Percentiles rank a stretch among this genome's conserved stretches.
These are phyloP conservation scores for Debaryomycetaceae sp. DNA, from an alignment of 1,139 yeast genomes.

Conservation along the genomic window DNA sequence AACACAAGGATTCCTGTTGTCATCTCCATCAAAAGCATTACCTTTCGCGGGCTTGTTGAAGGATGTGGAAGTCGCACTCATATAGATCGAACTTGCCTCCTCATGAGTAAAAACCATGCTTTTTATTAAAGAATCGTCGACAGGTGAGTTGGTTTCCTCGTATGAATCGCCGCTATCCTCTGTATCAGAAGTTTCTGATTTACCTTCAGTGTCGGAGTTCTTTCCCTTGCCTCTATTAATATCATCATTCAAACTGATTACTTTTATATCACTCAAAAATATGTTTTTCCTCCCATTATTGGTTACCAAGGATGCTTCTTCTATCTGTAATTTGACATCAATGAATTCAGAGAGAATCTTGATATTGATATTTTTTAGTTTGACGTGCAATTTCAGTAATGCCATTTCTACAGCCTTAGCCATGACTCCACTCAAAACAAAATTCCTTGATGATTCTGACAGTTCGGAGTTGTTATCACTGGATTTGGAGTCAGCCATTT, in stretches of 20 bases:
- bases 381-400: conserved; percentile 55
- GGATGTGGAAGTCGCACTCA: conserved; percentile 69
- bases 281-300: conserved; percentile 47
- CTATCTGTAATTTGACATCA: conserved; percentile 43
- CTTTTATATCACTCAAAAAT: conserved; percentile 32
- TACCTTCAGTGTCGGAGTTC: conserved; percentile 13
- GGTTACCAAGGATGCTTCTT: conserved; percentile 36
- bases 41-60: conserved; percentile 18
- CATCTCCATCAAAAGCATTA: conserved; percentile 5
- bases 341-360: conserved; percentile 50
- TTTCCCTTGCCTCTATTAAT: conserved; percentile 28
- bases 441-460: conserved; percentile 17
- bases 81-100: conserved; percentile 70
- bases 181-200: conserved; percentile 17
- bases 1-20: conserved; percentile 6
- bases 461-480: conserved; percentile 7
- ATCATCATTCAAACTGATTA: conserved; percentile 36
- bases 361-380: conserved; percentile 40
- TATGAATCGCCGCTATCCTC: conserved; percentile 28
- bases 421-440: conserved; percentile 54
- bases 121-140: conserved; percentile 42
- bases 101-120: conserved; percentile 67
- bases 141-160: conserved; percentile 16
- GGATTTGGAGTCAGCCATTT: conserved; percentile 1
- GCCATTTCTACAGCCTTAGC: conserved; percentile 67